Percentiles rank a stretch among this genome's conserved stretches.
Evolutionary conservation across 2,329 filamentous ascomycete genomes (phyloP).

Genomic region (Chaetomiaceae sp.): DNA sequence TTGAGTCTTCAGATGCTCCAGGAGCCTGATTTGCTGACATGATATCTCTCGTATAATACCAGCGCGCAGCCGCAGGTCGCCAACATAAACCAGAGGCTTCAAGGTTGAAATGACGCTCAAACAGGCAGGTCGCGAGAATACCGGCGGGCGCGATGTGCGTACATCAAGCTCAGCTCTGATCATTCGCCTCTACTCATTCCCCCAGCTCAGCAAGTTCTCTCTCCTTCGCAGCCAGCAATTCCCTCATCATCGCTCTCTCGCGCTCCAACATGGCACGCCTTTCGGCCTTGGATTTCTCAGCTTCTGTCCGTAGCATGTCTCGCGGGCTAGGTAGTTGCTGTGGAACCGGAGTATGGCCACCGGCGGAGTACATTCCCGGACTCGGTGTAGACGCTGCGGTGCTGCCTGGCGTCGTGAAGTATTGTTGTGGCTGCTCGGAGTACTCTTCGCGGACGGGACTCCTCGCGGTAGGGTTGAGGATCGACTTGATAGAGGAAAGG

Average conservation of each 20-base stretch:
- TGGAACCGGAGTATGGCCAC: constrained; percentile 20
- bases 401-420: constrained; percentile 41
- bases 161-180: too few relatives aligned
- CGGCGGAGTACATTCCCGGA: constrained; percentile 36
- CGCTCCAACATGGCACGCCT: constrained; percentile 62
- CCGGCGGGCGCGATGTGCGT: too few relatives aligned
- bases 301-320: constrained; percentile 38
- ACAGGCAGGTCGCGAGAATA: too few relatives aligned
- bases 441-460: constrained; percentile 25
- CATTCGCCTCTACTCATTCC: constrained; percentile 10
- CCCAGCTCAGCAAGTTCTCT: constrained; percentile 57
- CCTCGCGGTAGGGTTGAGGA: constrained; percentile 56
- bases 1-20: too few relatives aligned
- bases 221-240: constrained; percentile 68
- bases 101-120: too few relatives aligned
- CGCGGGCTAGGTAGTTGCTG: constrained; percentile 15
- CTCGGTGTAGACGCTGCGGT: constrained; percentile 40
- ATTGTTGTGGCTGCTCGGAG: constrained; percentile 38
- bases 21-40: too few relatives aligned
- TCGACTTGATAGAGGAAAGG: constrained; percentile 70
- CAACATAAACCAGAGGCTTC: too few relatives aligned
- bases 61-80: too few relatives aligned
- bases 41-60: too few relatives aligned
- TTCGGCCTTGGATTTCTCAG: constrained; percentile 54
- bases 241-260: constrained; percentile 73